Evolutionary conservation across 345 rosid species (phyloP), one percentile per base, ranked within the genome.

Genomic region (Eutrema yunnanense): DNA sequence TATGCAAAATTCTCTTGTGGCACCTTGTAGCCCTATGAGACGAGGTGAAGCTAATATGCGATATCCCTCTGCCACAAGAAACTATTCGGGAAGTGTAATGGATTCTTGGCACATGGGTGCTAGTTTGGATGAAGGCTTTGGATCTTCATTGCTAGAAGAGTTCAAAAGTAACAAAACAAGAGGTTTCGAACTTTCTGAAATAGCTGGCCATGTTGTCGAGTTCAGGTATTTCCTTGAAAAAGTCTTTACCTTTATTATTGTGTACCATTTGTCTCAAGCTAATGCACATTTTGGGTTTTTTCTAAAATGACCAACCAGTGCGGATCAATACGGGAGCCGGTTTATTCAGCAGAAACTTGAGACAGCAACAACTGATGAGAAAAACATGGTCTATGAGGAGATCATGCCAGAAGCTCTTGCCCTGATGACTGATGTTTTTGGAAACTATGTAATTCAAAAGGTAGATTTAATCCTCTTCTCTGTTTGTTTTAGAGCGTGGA

Each of bases 261-360:
- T 50, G 2, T 59, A 8, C 30, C 0, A 26, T 29, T 30, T 51
- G 1, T 38, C 8, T 29, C 33, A 49, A 40, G n/a, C 49, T 61
- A 40, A 49, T n/a, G 0, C 0, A 50, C 36, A 47, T 27, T 26
- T 19, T n/a, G 9, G 3, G 4, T 13, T 13, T 43, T 9, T 46
- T 11, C 4, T 62, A 58, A 0, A 14, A 55, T 71, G 53, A 46
- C 34, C 67, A 2, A 51, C 53, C 83, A 89, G 96, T 65, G 85
- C 86, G 69, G 96, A 89, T 73, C 96, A 87, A 79, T 92, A 90
- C 54, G 98, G 98, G 29, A 90, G 98, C 72, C 89, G 98, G 26
- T 92, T 89, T 78, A 92, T 92, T 76, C 98, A 92, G 67, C 98
- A 92, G 76, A 90, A 88, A 82, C 98, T 92, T 5, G 98, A 92